phyloP scores from a whole-genome alignment of 2,329 filamentous ascomycete species.

The Sphaerostilbella broomeana region DNA sequence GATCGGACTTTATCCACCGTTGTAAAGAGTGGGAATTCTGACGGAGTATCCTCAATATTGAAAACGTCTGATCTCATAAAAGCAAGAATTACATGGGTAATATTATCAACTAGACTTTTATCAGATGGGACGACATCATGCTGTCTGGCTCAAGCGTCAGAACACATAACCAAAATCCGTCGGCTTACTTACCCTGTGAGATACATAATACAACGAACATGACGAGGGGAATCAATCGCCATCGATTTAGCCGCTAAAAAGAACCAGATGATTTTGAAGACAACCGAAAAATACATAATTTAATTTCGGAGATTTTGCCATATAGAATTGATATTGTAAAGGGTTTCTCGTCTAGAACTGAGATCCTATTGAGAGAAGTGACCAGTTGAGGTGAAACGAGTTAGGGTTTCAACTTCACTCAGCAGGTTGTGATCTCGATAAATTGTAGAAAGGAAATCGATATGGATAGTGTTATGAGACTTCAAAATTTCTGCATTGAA shows the following conservation, averaged over 20 bases:
- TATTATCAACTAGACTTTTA: conserved; percentile 29
- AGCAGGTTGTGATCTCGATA: too few species aligned
- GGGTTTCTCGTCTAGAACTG: too few species aligned
- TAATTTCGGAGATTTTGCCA: background rate
- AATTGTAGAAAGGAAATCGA: too few species aligned
- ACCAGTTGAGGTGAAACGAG: too few species aligned
- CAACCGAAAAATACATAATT: background rate
- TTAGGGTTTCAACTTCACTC: too few species aligned
- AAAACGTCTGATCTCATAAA: conserved; percentile 51
- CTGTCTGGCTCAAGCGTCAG: conserved; percentile 32
- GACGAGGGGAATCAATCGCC: background rate
- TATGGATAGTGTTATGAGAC: too few species aligned
- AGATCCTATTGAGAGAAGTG: too few species aligned
- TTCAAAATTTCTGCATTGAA: too few species aligned
- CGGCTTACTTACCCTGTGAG: conserved; percentile 38
- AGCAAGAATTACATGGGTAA: conserved; percentile 54
- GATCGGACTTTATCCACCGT: conserved; percentile 40
- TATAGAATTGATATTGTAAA: too few species aligned
- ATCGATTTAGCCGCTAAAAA: conserved; percentile 1
- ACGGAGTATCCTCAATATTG: conserved; percentile 34
- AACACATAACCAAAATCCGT: background rate
- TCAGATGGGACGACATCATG: conserved; percentile 37
- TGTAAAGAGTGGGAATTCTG: conserved; percentile 47
- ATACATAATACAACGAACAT: conserved; percentile 40
- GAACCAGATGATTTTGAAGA: conserved; percentile 4